phyloP scores from a whole-genome alignment of 176 grass and related monocot genomes.

The Lolium multiflorum region DNA sequence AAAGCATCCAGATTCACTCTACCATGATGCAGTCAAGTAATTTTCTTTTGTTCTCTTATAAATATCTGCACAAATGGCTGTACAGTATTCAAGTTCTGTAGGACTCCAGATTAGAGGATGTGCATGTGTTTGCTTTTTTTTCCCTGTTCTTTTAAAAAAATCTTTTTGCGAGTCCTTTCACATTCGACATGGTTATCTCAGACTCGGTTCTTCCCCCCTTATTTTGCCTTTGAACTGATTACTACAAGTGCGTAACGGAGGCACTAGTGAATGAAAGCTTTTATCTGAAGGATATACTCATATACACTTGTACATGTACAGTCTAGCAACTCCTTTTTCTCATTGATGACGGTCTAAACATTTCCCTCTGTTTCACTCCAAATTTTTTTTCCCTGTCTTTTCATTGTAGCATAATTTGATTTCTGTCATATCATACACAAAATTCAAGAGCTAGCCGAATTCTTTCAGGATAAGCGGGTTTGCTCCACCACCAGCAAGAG shows the following conservation, averaged over 20 bases:
- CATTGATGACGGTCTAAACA: not conserved
- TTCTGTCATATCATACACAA: not conserved
- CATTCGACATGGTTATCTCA: not conserved
- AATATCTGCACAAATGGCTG: not conserved
- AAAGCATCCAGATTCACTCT: constrained; percentile 71
- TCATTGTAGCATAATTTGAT: not conserved
- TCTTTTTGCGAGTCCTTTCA: constrained; percentile 11
- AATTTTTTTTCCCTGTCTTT: not conserved
- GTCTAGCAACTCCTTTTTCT: not conserved
- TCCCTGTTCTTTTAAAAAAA: not conserved
- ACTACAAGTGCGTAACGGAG: not conserved
- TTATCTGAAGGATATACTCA: not conserved
- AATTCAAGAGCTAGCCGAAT: not conserved
- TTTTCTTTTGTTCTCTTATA: not conserved
- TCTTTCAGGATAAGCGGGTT: constrained; percentile 74
- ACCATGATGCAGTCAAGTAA: constrained; percentile 85
- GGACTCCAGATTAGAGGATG: not conserved
- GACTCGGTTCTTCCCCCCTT: not conserved
- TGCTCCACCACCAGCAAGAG: constrained; percentile 80
- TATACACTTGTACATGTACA: not conserved
- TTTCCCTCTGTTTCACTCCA: not conserved
- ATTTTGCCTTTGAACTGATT: constrained; percentile 3
- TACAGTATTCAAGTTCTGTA: not conserved
- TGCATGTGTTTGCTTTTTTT: not conserved
- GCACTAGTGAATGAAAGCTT: not conserved